These are phyloP conservation scores for Phytophthora tubulina DNA, from an alignment of 352 stramenopile genomes.

Conservation along the genomic window DNA sequence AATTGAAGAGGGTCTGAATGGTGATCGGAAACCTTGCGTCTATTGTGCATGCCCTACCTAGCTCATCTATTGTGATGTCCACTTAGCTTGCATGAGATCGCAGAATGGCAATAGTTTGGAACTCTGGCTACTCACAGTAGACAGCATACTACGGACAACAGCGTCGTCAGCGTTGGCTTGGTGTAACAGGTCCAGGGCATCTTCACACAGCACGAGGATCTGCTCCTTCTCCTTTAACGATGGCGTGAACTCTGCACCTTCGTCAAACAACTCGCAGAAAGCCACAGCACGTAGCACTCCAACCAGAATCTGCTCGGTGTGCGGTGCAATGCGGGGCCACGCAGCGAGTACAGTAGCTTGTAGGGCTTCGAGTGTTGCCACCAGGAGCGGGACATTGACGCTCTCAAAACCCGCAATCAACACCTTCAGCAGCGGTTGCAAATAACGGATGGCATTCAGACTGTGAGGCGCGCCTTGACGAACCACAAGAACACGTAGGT, in stretches of 20 bases:
- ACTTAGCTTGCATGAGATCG: constrained; percentile 32
- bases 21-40: too few relatives aligned
- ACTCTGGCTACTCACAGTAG: constrained; percentile 30
- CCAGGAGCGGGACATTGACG: constrained; percentile 56
- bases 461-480: constrained; percentile 74
- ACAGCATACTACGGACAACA: constrained; percentile 39
- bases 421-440: constrained; percentile 85
- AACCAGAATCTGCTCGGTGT: constrained; percentile 75
- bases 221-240: constrained; percentile 37
- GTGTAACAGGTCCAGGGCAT: constrained; percentile 49
- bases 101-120: constrained; percentile 41
- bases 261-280: constrained; percentile 73
- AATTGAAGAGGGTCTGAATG: too few relatives aligned
- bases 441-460: constrained; percentile 74
- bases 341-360: constrained; percentile 59
- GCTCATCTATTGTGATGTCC: constrained; percentile 13
- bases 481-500: constrained; percentile 55
- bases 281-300: constrained; percentile 74
- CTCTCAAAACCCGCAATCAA: constrained; percentile 74
- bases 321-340: constrained; percentile 77
- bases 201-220: constrained; percentile 46
- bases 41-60: too few relatives aligned
- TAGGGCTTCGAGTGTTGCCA: constrained; percentile 71
- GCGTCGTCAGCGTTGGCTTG: constrained; percentile 33
- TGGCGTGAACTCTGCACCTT: constrained; percentile 39